Evolutionary conservation across 345 rosid species (phyloP).

Genomic region (Rhodamnia argentea): DNA sequence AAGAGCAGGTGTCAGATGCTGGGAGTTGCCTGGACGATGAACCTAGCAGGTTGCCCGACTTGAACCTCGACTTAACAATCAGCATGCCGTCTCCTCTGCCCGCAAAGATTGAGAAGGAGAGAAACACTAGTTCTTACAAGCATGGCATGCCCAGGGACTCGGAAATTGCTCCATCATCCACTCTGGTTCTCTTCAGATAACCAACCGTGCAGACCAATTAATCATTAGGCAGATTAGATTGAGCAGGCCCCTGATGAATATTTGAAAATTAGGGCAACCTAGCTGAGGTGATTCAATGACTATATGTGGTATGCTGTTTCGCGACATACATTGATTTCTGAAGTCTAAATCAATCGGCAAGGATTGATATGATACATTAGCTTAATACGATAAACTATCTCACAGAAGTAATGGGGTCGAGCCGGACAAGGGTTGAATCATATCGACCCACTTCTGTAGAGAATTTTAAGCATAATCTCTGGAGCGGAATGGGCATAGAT

Average conservation of each 20-base stretch:
- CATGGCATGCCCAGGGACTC: neutral
- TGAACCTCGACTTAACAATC: conserved; percentile 28
- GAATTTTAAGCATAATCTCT: neutral
- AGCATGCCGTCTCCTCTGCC: neutral
- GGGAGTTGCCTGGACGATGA: conserved; percentile 26
- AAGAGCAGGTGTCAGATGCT: conserved; percentile 24
- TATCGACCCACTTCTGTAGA: neutral
- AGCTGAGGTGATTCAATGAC: neutral
- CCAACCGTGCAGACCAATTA: neutral
- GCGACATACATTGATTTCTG: neutral
- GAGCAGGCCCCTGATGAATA: neutral
- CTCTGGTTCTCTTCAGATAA: neutral
- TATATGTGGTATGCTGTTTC: neutral
- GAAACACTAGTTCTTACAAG: neutral
- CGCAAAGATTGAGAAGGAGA: neutral
- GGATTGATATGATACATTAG: neutral
- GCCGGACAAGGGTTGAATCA: neutral
- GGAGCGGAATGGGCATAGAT: neutral
- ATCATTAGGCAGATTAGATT: neutral
- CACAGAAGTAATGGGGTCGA: neutral
- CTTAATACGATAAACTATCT: neutral
- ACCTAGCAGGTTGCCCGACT: conserved; percentile 22
- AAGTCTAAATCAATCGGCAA: neutral
- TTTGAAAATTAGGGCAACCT: neutral
- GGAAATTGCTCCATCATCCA: neutral